phyloP scores from a whole-genome alignment of 495 filamentous ascomycete genomes.

The Xylaria grammica region DNA sequence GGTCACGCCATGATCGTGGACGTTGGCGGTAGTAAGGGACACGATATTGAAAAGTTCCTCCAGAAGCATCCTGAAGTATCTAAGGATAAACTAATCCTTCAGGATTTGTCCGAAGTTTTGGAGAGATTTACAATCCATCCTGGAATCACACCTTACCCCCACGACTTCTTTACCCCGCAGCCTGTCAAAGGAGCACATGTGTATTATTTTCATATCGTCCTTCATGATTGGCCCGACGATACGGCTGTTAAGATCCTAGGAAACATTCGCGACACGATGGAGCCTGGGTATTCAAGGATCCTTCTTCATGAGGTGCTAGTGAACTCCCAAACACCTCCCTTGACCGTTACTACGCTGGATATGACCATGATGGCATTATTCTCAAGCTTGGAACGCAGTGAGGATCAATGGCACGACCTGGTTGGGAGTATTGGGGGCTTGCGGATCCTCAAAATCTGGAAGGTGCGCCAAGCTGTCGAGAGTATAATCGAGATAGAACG shows the following conservation, averaged over 20 bases:
- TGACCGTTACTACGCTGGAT: conserved; percentile 47
- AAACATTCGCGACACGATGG: conserved; percentile 30
- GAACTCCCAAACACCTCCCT: conserved; percentile 25
- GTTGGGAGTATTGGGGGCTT: conserved; percentile 44
- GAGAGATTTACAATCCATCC: background rate
- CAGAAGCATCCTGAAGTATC: conserved; percentile 37
- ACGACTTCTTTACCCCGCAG: conserved; percentile 44
- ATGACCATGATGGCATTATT: conserved; percentile 50
- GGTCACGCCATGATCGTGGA: background rate
- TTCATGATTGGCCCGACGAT: conserved; percentile 53
- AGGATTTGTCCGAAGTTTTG: conserved; percentile 46
- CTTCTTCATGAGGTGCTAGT: conserved; percentile 36
- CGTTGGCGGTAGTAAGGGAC: background rate
- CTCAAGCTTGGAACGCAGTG: conserved; percentile 45
- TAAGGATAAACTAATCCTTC: conserved; percentile 41
- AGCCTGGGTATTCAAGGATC: conserved; percentile 36
- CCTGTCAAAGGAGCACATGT: conserved; percentile 45
- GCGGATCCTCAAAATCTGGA: conserved; percentile 46
- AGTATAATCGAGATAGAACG: conserved; percentile 28
- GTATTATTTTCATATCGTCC: conserved; percentile 48
- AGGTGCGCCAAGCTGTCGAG: conserved; percentile 27
- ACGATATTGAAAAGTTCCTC: too few relatives aligned
- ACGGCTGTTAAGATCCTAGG: conserved; percentile 25
- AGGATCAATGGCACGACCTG: conserved; percentile 45
- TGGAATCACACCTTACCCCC: conserved; percentile 33